Percentiles rank a stretch among this genome's conserved stretches.
phyloP scores from a whole-genome alignment of 2,329 filamentous ascomycete species.

The Hypoxylon rubiginosum region DNA sequence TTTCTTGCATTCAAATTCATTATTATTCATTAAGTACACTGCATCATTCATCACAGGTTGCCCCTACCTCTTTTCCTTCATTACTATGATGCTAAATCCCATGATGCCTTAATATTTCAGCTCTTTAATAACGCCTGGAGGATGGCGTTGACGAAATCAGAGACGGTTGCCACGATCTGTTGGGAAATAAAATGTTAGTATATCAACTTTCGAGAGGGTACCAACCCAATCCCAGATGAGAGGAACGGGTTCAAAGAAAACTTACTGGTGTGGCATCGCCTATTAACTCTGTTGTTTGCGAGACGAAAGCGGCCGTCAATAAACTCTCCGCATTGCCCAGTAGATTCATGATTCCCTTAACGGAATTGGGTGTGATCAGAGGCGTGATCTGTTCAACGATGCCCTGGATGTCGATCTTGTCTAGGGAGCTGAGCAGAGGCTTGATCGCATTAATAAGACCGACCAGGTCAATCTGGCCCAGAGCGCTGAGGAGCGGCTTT shows the following conservation, averaged over 20 bases:
- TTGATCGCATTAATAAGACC: slow-evolving; percentile 54
- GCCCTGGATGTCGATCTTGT: slow-evolving; percentile 56
- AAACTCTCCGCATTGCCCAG: slow-evolving; percentile 57
- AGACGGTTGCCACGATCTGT: slow-evolving; percentile 49
- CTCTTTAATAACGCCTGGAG: slow-evolving; percentile 46
- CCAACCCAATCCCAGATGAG: not conserved
- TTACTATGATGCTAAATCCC: slow-evolving; percentile 23
- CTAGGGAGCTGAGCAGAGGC: slow-evolving; percentile 55
- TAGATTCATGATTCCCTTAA: slow-evolving; percentile 55
- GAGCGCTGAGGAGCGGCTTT: slow-evolving; percentile 54
- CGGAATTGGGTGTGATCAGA: slow-evolving; percentile 56
- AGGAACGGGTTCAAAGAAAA: not conserved
- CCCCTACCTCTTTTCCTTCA: slow-evolving; percentile 28
- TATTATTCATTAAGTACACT: slow-evolving; percentile 45
- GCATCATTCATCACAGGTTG: slow-evolving; percentile 39
- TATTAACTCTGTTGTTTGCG: slow-evolving; percentile 59
- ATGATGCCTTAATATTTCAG: slow-evolving; percentile 5
- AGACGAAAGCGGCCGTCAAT: slow-evolving; percentile 56
- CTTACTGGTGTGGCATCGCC: slow-evolving; percentile 59
- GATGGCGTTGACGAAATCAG: slow-evolving; percentile 50
- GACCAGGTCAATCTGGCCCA: slow-evolving; percentile 53
- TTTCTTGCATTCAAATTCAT: slow-evolving; percentile 41
- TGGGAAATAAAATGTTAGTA: slow-evolving; percentile 20
- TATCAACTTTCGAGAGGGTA: not conserved
- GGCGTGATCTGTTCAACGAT: slow-evolving; percentile 55